Evolutionary conservation across 2,329 filamentous ascomycete genomes (phyloP).

Genomic region (Raffaelea albimanens): DNA sequence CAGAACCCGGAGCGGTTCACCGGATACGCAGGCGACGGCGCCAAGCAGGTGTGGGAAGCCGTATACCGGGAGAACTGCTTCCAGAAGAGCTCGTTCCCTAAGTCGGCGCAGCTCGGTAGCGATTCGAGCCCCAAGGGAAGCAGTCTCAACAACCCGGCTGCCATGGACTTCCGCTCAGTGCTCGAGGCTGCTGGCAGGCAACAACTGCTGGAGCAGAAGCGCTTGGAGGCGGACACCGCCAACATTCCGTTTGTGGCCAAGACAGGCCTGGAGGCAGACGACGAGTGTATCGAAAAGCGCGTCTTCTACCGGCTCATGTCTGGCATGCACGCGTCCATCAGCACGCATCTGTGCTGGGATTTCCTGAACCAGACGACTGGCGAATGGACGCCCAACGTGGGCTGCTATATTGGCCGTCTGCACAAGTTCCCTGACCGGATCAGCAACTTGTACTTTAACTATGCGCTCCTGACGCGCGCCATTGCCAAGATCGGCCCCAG

Average conservation of each 20-base stretch:
- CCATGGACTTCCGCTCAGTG: constrained; percentile 51
- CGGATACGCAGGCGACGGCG: constrained; percentile 76
- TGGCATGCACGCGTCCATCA: constrained; percentile 97
- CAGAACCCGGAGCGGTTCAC: constrained; percentile 95
- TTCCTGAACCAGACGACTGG: constrained; percentile 93
- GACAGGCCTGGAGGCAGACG: constrained; percentile 66
- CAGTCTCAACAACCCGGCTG: constrained; percentile 40
- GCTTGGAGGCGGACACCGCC: constrained; percentile 34
- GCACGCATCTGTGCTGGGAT: constrained; percentile 90
- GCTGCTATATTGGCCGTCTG: constrained; percentile 81
- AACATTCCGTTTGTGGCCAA: constrained; percentile 51
- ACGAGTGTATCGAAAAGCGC: constrained; percentile 96
- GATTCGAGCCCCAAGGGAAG: background rate
- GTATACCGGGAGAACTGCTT: constrained; percentile 99
- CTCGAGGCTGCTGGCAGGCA: constrained; percentile 50
- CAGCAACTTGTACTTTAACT: constrained; percentile 98
- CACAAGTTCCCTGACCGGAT: constrained; percentile 81
- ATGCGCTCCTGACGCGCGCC: constrained; percentile 85
- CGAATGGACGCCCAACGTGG: constrained; percentile 80
- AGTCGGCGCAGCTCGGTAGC: constrained; percentile 41
- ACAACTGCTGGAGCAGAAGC: constrained; percentile 50
- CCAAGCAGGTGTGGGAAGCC: constrained; percentile 89
- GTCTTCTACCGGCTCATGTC: constrained; percentile 94
- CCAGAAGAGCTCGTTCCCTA: constrained; percentile 54
- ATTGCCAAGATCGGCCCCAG: constrained; percentile 82